Percentiles rank a stretch among this genome's conserved stretches.
Conservation (phyloP, 768 basidiomycete species). For the Dioszegia crocea region DNA sequence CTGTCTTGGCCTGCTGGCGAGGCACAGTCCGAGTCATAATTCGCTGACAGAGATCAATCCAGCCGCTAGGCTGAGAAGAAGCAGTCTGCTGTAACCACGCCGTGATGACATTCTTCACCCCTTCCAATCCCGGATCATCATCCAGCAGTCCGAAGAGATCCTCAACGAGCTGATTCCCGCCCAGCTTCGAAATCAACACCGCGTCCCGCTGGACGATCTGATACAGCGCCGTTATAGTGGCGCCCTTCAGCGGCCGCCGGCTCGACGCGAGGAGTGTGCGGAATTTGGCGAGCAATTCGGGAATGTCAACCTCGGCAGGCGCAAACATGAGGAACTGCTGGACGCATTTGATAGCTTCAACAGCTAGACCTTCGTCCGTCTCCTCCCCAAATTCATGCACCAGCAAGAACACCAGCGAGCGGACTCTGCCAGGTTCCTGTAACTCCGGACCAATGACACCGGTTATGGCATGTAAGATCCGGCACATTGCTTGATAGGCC, state of each 20-base stretch:
- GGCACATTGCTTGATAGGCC: constrained; percentile 84
- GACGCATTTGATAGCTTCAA: constrained; percentile 92
- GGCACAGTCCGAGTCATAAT: constrained; percentile 88
- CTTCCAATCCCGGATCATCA: constrained; percentile 87
- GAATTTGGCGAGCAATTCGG: constrained; percentile 72
- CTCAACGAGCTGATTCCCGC: constrained; percentile 89
- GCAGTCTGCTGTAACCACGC: constrained; percentile 96
- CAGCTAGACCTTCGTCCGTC: constrained; percentile 77
- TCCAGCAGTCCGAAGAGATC: constrained; percentile 93
- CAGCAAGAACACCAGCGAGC: constrained; percentile 76
- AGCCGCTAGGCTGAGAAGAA: constrained; percentile 84
- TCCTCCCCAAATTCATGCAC: constrained; percentile 80
- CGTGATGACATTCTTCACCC: constrained; percentile 84
- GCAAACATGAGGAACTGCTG: constrained; percentile 98
- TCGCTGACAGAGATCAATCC: constrained; percentile 95
- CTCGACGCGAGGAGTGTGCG: constrained; percentile 73
- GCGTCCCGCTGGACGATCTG: constrained; percentile 96
- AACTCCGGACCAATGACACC: constrained; percentile 93
- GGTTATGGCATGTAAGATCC: constrained; percentile 87
- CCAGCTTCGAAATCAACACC: constrained; percentile 80
- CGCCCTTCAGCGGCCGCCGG: constrained; percentile 79
- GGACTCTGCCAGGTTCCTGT: constrained; percentile 73
- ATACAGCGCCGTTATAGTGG: constrained; percentile 92
- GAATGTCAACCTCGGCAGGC: constrained; percentile 74
- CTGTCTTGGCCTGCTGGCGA: constrained; percentile 9